Base-by-base conservation (phyloP, 164 flowering plant genomes). In the Dillenia turbinata region DNA sequence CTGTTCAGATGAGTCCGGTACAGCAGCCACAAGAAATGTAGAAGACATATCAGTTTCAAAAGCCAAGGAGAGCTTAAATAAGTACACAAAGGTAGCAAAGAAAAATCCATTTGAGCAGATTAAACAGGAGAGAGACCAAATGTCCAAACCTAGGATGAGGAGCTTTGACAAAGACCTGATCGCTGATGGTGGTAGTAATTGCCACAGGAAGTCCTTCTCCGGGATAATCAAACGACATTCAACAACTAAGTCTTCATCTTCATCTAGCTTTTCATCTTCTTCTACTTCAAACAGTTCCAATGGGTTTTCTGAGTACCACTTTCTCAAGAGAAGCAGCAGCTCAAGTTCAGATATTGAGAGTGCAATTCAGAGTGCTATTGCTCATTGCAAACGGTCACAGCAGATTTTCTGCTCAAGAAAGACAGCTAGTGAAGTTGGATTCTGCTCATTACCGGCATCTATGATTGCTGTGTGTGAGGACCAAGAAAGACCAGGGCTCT, bases 241-340 rank as follows among this genome's bases (percentile, higher is more conserved):
- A 2, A 69, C 77, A 16, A 69, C 74, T 43, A 84, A 81, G 26
- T 67, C 71, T 43, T 61, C 81, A 19, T 73, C 81, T 12, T 73
- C 83, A 5, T 76, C 77, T 9, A 69, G 60, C n/a, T 78, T 79
- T 19, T 73, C 76, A 22, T 82, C 81, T 10, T 74, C 71, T 9
- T 65, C 70, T 5, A 69, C 79, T 12, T 74, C 79, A 15, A 69
- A 69, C 44, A 63, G 62, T 52, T 75, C 82, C 15, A 75, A 69
- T 57, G 80, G 83, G 44, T 67, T 63, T 55, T 56, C 58, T 22
- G 82, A 74, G 49, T 19, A 61, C 50, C 77, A 71, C 60, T 63
- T 75, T 48, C 71, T 84, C 33, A 87, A 77, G 74, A 83, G 87
- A 71, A 80, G 91, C 61, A 77, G 77, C 67, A 86, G 88, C 60